A percentile compares a stretch with the other conserved stretches of the same genome.
phyloP scores from a whole-genome alignment of 2,329 filamentous ascomycete genomes.

The Waltergamsia citrina region DNA sequence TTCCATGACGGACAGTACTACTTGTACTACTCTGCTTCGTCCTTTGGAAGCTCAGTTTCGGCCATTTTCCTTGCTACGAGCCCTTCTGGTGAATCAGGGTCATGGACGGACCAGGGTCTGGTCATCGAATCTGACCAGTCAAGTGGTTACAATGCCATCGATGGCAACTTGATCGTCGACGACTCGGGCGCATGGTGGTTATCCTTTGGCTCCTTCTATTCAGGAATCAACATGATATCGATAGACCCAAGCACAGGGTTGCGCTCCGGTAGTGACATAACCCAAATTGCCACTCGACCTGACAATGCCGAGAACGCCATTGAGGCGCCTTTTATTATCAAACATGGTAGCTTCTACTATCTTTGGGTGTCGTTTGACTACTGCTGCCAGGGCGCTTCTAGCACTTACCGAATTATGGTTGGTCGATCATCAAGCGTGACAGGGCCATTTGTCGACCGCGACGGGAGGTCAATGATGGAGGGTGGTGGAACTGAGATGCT shows the following conservation, averaged over 20 bases:
- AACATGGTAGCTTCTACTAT: slow-evolving; percentile 18
- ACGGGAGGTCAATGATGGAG: slow-evolving; percentile 13
- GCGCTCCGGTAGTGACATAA: slow-evolving; percentile 10
- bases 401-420: slow-evolving; percentile 21
- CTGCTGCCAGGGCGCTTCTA: slow-evolving; percentile 17
- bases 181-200: slow-evolving; percentile 18
- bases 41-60: slow-evolving; percentile 15
- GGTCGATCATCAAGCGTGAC: slow-evolving; percentile 17
- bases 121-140: slow-evolving; percentile 13
- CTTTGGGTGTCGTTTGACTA: slow-evolving; percentile 21
- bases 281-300: slow-evolving; percentile 15
- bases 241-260: slow-evolving; percentile 15
- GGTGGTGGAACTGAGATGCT: slow-evolving; percentile 19
- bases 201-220: slow-evolving; percentile 20
- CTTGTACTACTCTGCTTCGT: slow-evolving; percentile 21
- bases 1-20: slow-evolving; percentile 19
- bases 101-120: slow-evolving; percentile 17
- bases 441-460: slow-evolving; percentile 16
- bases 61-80: slow-evolving; percentile 21
- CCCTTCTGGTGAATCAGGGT: slow-evolving; percentile 15
- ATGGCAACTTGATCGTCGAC: slow-evolving; percentile 17
- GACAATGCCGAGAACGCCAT: slow-evolving; percentile 12
- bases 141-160: slow-evolving; percentile 18
- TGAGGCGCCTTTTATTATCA: slow-evolving; percentile 18
- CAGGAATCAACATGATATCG: slow-evolving; percentile 18